Conservation (phyloP, 495 filamentous ascomycete genomes). For the Penicillium verhagenii region DNA sequence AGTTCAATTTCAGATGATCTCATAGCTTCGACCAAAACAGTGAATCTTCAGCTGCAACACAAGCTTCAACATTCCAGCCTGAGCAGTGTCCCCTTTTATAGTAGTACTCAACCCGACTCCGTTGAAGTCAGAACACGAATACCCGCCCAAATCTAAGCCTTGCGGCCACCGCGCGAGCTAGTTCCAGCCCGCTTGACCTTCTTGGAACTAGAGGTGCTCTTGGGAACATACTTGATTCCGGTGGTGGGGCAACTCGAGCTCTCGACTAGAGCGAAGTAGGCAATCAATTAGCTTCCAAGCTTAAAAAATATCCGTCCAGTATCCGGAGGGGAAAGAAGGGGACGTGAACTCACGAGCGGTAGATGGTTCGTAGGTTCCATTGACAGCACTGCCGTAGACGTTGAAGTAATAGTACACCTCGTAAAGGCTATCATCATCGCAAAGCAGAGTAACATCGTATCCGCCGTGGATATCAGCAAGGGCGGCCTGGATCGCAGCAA, state of each 20-base stretch:
- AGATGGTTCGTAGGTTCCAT: conserved; percentile 61
- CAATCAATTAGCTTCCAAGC: background rate
- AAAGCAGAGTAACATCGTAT: conserved; percentile 59
- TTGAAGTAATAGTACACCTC: conserved; percentile 75
- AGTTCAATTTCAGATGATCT: background rate
- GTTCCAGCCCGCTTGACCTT: background rate
- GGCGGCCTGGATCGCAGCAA: conserved; percentile 54
- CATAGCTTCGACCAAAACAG: background rate
- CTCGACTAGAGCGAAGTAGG: conserved; percentile 45
- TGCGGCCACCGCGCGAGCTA: background rate
- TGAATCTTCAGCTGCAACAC: background rate
- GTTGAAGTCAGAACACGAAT: background rate
- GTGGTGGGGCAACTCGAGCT: conserved; percentile 50
- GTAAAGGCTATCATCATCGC: conserved; percentile 54
- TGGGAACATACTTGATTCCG: conserved; percentile 59
- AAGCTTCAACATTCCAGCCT: background rate
- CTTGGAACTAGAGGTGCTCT: conserved; percentile 19
- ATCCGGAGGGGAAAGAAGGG: too few species aligned
- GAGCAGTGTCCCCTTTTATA: background rate
- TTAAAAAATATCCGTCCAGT: too few species aligned
- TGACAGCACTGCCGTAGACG: conserved; percentile 65
- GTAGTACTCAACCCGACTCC: background rate
- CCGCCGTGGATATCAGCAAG: conserved; percentile 57
- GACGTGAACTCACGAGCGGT: conserved; percentile 40
- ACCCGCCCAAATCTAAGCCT: background rate